phyloP scores from a whole-genome alignment of 495 filamentous ascomycete species.

The Emericellopsis terricola region DNA sequence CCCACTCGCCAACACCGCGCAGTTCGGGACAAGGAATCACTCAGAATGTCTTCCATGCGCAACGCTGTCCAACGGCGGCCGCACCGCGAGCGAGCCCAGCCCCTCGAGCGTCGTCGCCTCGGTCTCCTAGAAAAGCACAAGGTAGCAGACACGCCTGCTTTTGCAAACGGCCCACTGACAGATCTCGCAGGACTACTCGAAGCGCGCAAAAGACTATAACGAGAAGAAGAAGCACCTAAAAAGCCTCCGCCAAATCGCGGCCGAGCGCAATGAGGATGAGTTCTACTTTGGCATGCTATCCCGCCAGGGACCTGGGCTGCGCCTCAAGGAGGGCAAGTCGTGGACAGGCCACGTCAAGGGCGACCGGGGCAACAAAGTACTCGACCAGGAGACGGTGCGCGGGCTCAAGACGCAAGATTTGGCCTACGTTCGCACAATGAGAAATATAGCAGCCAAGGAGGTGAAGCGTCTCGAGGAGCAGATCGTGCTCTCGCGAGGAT shows the following conservation, averaged over 20 bases:
- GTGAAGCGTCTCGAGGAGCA: conserved; percentile 24
- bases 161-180: too few relatives aligned
- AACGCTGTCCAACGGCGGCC: conserved; percentile 10
- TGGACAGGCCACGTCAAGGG: conserved; percentile 36
- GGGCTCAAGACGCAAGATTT: conserved; percentile 92
- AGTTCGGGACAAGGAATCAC: too few relatives aligned
- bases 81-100: conserved; percentile 80
- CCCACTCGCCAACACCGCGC: too few relatives aligned
- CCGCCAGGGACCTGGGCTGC: conserved; percentile 21
- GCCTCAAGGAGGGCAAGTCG: conserved; percentile 18
- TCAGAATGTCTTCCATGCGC: conserved; percentile 4
- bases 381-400: conserved; percentile 55
- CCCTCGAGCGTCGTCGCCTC: conserved; percentile 61
- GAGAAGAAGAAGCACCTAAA: conserved; percentile 66
- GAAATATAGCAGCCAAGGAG: conserved; percentile 31
- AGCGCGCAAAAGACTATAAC: conserved; percentile 78
- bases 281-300: conserved; percentile 88
- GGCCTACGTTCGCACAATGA: conserved; percentile 58
- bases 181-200: conserved; percentile 51
- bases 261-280: conserved; percentile 85
- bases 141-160: too few relatives aligned
- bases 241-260: conserved; percentile 60
- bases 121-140: conserved; percentile 84
- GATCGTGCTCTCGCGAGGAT: conserved; percentile 17
- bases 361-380: conserved; percentile 40